Evolutionary conservation across 2,329 filamentous ascomycete species (phyloP), one percentile per base, ranked within the genome.

Genomic region (Spiromastix sp.): DNA sequence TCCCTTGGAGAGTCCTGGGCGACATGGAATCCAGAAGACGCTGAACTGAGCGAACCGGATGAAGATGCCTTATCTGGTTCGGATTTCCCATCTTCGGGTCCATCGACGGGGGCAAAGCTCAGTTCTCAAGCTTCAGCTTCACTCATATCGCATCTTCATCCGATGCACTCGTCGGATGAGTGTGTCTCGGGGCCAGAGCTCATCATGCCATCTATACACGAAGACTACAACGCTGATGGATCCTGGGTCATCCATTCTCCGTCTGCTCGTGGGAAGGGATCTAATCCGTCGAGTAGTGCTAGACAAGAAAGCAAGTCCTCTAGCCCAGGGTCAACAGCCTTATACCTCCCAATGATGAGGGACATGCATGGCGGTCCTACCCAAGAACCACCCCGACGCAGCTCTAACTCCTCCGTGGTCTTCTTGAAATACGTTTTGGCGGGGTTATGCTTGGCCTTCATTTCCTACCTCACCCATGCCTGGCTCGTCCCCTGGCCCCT

Each of bases 181-280:
- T 30, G 24, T 27, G 8, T 22, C n/a, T 26, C 36, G 11, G 36
- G 36, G 6, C 36, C 36, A 24, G 36, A 38, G 22, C 30, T 38
- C 16, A 22, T 38, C 21, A 38, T 38, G 36, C 36, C 36, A 9
- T 38, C 36, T 22, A 27, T 38, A 20, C 36, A 38, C 5, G 30
- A 32, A 11, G 30, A 29, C n/a, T 27, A 15, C 5, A 18, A 18
- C n/a, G n/a, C 17, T 24, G 36, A 38, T 32, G 30, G 36, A 8
- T 33, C 36, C 5, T 38, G 24, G 36, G 18, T 38, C 0, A 24
- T 30, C 10, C 10, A 22, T 21, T 12, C n/a, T 4, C 24, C 32
- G 16, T 28, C 32, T 4, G 4, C 20, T n/a, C 8, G n/a, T n/a
- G n/a, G n/a, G n/a, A n/a, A 11, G 9, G 16, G 20, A 8, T 8